These are phyloP conservation scores for Penicillium paneum DNA, from an alignment of 2,329 filamentous ascomycete genomes.

Conservation along the genomic window DNA sequence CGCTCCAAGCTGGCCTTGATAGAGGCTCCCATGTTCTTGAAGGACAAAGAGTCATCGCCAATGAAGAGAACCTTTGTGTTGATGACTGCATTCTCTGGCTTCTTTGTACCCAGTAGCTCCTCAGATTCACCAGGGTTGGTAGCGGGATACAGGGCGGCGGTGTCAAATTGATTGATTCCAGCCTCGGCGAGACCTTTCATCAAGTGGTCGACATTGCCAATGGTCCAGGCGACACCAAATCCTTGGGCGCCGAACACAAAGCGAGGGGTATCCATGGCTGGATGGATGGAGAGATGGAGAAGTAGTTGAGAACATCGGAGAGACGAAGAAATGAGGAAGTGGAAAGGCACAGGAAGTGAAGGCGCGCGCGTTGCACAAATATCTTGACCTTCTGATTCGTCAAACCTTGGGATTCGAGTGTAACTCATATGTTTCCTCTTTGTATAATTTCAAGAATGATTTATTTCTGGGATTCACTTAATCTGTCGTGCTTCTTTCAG, in stretches of 20 bases:
- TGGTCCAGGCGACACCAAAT: not conserved
- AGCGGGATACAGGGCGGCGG: slow-evolving; percentile 3
- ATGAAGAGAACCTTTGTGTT: slow-evolving; percentile 1
- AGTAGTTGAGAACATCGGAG: not conserved
- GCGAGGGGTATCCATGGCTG: slow-evolving; percentile 1
- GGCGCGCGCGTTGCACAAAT: not conserved
- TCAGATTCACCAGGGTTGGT: slow-evolving; percentile 1
- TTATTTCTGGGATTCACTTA: not conserved
- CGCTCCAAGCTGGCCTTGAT: slow-evolving; percentile 1
- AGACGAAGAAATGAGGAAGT: not conserved
- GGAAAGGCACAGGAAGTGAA: not conserved
- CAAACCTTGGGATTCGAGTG: not conserved
- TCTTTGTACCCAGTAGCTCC: not conserved
- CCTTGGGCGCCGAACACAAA: slow-evolving; percentile 3
- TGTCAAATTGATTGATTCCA: not conserved
- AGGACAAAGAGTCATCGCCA: not conserved
- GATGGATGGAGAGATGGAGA: not conserved
- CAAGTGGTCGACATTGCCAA: not conserved
- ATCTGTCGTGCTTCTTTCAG: not conserved
- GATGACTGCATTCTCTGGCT: not conserved
- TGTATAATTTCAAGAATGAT: not conserved
- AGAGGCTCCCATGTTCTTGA: not conserved
- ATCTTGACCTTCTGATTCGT: not conserved
- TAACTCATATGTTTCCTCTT: not conserved
- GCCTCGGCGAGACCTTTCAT: not conserved